Conservation (phyloP, 345 rosid genomes). For the Nephelium lappaceum region DNA sequence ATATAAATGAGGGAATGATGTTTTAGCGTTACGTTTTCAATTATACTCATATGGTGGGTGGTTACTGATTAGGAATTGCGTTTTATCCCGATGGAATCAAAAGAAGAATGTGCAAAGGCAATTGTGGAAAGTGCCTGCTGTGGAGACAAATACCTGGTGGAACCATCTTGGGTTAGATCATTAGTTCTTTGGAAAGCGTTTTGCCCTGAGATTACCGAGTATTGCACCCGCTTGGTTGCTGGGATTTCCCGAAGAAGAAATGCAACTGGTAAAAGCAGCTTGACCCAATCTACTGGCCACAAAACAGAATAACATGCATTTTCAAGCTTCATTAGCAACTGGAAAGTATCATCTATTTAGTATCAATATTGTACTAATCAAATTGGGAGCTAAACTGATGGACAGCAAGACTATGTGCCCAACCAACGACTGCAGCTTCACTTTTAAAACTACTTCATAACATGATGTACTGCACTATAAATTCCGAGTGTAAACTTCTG, state of each 20-base stretch:
- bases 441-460: too few species aligned
- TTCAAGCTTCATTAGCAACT: background rate
- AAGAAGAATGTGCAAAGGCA: constrained; percentile 38
- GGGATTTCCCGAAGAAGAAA: background rate
- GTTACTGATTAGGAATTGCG: background rate
- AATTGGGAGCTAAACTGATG: too few species aligned
- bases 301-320: constrained; percentile 7
- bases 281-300: background rate
- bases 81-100: constrained; percentile 18
- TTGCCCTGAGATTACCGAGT: constrained; percentile 32
- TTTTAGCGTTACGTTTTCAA: too few species aligned
- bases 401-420: too few species aligned
- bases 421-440: too few species aligned
- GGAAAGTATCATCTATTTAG: background rate
- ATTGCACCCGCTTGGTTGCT: constrained; percentile 1
- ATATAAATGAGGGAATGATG: too few species aligned
- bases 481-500: too few species aligned
- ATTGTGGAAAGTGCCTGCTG: constrained; percentile 49
- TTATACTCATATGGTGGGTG: background rate
- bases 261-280: background rate
- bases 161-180: constrained; percentile 47
- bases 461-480: too few species aligned
- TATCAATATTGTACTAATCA: too few species aligned
- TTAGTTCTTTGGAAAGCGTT: constrained; percentile 28
- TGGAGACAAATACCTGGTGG: constrained; percentile 50